Evolutionary conservation across 2,329 filamentous ascomycete species (phyloP), one percentile per base, ranked within the genome.

Genomic region (Ciborinia camelliae): DNA sequence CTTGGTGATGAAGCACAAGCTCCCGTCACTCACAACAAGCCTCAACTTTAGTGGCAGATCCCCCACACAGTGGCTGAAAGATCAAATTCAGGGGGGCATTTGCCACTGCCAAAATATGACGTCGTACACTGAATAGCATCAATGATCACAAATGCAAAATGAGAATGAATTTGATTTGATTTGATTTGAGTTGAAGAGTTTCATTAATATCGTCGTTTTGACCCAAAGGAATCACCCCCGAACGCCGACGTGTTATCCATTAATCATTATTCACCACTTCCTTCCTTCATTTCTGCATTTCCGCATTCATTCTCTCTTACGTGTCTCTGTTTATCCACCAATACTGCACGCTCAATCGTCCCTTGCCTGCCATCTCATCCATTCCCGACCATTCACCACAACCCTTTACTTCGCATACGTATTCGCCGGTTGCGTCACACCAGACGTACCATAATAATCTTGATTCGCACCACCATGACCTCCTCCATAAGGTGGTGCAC

Each of bases 381-480:
- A 15, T 41, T 10, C 35, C 39, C 14, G 2, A 15, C 14, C 39
- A 41, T 41, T 18, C 39, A 15, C 5, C 45, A 48, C 12, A 28
- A 4, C 37, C 37, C n/a, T 28, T 18, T 59, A 47, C 55, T 59
- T 59, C 3, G 39, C 18, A 63, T 70, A 69, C 12, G 62, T 64
- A 51, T 62, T 62, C 54, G 63, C 43, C 37, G 70, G 70, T 47
- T 67, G 67, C 32, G 69, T 64, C n/a, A 69, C 62, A 1, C 67
- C 69, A 45, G 65, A 64, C 58, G 66, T 59, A 7, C 66, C 68
- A 51, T 69, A 66, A 59, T 71, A 71, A 61, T 61, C 47, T 18
- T 35, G 32, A 55, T 62, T 62, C 8, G 53, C 23, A 14, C 53
- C 53, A 5, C 35, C 62, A 54, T 63, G 47, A 39, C 61, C 60